Evolutionary conservation across 805 yeast species (phyloP), one percentile per base, ranked within the genome.

Genomic region (Saccharomycopsis capsularis): DNA sequence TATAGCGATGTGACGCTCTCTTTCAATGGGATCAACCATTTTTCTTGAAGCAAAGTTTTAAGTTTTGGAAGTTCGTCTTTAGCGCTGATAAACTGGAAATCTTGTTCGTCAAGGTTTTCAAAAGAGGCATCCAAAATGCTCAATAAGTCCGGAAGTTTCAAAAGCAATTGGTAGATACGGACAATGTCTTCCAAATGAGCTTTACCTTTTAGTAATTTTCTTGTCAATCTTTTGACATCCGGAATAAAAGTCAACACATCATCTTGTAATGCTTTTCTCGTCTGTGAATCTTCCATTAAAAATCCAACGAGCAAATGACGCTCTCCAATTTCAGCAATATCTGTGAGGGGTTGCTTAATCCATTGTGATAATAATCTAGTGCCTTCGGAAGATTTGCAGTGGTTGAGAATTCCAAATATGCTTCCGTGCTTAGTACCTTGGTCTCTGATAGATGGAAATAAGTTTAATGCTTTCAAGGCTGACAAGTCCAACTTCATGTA

Each of bases 341-440:
- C 79, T 46, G 95, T 81, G 43, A 93, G 71, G 0, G 99, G 99
- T 65, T 93, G 99, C 60, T 91, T 93, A 53, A 93, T 72, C 99
- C 99, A 93, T 60, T 88, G 96, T 15, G 93, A 81, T 23, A 93
- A 73, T 44, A 90, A 66, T 55, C 98, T 74, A 1, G 91, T 70
- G 5, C 99, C 99, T n/a, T 93, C 88, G 2, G 79, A 74, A 3
- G 95, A 83, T 58, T 85, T 88, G 69, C 98, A 91, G 57, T 82
- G 79, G 68, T 93, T 91, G 58, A 93, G 68, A 40, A 93, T 71
- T 23, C 95, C 96, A 61, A 78, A 90, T 38, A 93, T 66, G 7
- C 95, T 84, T 0, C 79, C 63, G 53, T 76, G 74, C 57, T 69
- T 68, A 3, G 69, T 60, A 21, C 72, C 70, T 48, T 65, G 59